A percentile compares a stretch with the other conserved stretches of the same genome.
Evolutionary conservation across 129 eudicot genomes (phyloP).

Genomic region (Artemisia tridentata): DNA sequence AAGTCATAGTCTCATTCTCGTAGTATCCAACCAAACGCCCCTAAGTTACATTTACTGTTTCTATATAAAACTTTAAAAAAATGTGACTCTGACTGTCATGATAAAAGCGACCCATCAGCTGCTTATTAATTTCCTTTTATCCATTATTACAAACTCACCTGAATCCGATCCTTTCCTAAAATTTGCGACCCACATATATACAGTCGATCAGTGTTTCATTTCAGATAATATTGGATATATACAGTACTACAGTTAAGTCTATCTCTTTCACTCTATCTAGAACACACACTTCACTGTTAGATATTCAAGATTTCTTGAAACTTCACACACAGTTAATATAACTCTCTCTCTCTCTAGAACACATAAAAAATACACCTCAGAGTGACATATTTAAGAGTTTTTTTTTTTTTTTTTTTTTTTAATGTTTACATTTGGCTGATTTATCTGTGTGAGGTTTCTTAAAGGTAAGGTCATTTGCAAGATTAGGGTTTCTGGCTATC

Average conservation of each 20-base stretch:
- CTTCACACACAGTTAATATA: neutral
- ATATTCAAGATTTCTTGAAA: neutral
- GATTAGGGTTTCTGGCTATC: slow-evolving; percentile 28
- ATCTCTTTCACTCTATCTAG: no score
- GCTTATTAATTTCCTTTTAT: no score
- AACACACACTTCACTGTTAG: no score
- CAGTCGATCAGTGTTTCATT: slow-evolving; percentile 27
- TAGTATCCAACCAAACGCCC: no score
- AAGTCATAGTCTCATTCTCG: no score
- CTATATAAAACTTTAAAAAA: no score
- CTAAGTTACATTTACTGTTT: no score
- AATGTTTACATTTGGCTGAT: neutral
- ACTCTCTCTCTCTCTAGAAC: neutral
- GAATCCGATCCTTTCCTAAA: slow-evolving; percentile 18
- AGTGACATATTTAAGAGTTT: slow-evolving; percentile 22
- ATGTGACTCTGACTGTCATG: slow-evolving; percentile 64
- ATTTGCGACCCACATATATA: slow-evolving; percentile 15
- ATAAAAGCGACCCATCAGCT: slow-evolving; percentile 72
- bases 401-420: no score
- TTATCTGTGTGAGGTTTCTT: neutral
- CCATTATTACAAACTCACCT: slow-evolving; percentile 40
- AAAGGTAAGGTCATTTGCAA: slow-evolving; percentile 9
- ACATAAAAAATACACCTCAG: slow-evolving; percentile 10
- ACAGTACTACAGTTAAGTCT: no score
- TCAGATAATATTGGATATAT: no score